These are phyloP conservation scores for Onygena corvina DNA, from an alignment of 2,329 filamentous ascomycete species.

Conservation along the genomic window DNA sequence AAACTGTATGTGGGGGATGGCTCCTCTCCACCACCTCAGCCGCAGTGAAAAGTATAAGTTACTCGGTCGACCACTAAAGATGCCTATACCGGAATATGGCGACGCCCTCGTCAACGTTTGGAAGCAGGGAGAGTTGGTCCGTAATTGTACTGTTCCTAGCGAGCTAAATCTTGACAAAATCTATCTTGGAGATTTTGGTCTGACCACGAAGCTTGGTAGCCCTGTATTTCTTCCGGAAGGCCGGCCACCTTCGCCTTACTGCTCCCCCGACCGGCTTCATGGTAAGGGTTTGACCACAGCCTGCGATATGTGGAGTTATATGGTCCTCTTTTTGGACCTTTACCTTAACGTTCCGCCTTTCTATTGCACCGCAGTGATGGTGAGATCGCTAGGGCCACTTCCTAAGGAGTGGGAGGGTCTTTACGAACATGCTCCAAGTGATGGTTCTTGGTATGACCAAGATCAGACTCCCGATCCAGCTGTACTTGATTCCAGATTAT, in stretches of 20 bases:
- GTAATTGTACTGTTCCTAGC: slow-evolving; percentile 16
- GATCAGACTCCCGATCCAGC: slow-evolving; percentile 4
- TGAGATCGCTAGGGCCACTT: slow-evolving; percentile 19
- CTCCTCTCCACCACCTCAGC: slow-evolving; percentile 17
- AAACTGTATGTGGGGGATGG: slow-evolving; percentile 24
- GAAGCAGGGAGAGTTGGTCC: slow-evolving; percentile 21
- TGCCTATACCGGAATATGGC: slow-evolving; percentile 18
- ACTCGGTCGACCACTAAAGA: slow-evolving; percentile 18
- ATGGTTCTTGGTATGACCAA: slow-evolving; percentile 24
- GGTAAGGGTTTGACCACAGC: slow-evolving; percentile 18
- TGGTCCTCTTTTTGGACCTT: slow-evolving; percentile 21
- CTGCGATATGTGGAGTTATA: slow-evolving; percentile 26
- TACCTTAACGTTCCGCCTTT: slow-evolving; percentile 19
- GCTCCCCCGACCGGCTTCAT: slow-evolving; percentile 19
- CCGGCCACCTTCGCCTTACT: neutral
- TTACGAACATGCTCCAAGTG: slow-evolving; percentile 7
- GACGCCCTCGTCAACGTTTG: too few species aligned
- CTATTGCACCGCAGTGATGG: slow-evolving; percentile 15
- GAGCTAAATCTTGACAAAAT: slow-evolving; percentile 19
- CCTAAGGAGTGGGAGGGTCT: slow-evolving; percentile 22
- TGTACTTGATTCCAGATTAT: neutral
- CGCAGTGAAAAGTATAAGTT: slow-evolving; percentile 21
- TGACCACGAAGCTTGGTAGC: slow-evolving; percentile 19
- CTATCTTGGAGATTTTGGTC: slow-evolving; percentile 24
- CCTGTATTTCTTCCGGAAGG: slow-evolving; percentile 10